Base-by-base conservation (phyloP, 2,329 filamentous ascomycete species). In the Monascus ruber region DNA sequence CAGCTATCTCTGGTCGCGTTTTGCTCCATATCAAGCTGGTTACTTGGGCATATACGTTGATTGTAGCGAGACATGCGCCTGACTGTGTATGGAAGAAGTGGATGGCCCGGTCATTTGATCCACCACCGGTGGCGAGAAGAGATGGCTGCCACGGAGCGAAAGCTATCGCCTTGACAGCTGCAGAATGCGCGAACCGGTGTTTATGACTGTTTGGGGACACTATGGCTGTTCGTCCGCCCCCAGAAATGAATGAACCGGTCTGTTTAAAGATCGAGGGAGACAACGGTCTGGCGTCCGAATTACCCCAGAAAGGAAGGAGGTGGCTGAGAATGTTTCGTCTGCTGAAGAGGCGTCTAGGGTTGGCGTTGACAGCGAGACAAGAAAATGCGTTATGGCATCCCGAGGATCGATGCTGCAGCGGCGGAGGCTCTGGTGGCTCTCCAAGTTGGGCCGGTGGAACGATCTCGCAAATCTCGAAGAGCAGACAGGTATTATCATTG, bases 111-210 rank as follows among this genome's bases (percentile, higher is more conserved):
- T 98, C 89, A 53, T 93, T 94, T 34, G 85, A 89, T 24, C 91
- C 91, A 31, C 91, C 89, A 3, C 91, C 87, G 1, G 89, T 93
- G 9, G 91, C 91, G 31, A 98, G 64, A 4, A 98, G 72, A 3
- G 82, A 83, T 24, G 83, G 77, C 41, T 89, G 83, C 89, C 88
- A 98, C 0, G 91, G 89, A 46, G 89, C 94, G 62, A 96, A 96
- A 2, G 91, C 87, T 50, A 96, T 91, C 27, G 91, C 91, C 62
- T 98, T 98, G 48, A 96, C 84, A 2, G 91, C 91, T 1, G 89
- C 89, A 25, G 77, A 77, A 58, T 98, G 86, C 7, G 70, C 61
- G 76, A 86, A 91, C 27, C 74, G 74, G 58, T 94, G 79, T 50
- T 74, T 81, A 52, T 83, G 77, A 26, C 70, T 65, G 5, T 76